Percentiles rank a stretch among this genome's conserved stretches.
phyloP scores from a whole-genome alignment of 106 monocot genomes.

The Allium sativum region DNA sequence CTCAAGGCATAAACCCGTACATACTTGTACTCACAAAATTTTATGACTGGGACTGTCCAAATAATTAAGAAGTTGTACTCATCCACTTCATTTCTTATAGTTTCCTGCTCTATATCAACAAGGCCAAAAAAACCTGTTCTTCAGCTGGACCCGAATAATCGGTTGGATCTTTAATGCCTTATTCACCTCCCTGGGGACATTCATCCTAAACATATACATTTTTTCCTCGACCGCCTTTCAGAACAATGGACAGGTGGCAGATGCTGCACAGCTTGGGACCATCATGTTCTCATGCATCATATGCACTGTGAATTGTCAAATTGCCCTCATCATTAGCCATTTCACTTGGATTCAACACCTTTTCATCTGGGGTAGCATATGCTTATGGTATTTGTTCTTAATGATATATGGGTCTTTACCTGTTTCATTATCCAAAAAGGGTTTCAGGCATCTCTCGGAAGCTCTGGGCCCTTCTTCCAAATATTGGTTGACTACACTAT shows the following conservation, averaged over 20 bases:
- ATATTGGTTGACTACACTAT: slow-evolving; percentile 6
- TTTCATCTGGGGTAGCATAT: slow-evolving; percentile 19
- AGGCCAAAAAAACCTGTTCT: slow-evolving; percentile 11
- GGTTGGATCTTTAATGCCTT: slow-evolving; percentile 20
- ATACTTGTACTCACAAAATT: too few species aligned
- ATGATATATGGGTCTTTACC: slow-evolving; percentile 19
- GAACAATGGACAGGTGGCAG: slow-evolving; percentile 4
- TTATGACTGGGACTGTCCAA: too few species aligned
- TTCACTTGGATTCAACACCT: slow-evolving; percentile 29
- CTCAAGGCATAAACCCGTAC: too few species aligned
- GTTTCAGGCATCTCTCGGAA: neutral
- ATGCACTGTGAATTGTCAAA: slow-evolving; percentile 15
- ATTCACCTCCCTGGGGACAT: slow-evolving; percentile 11
- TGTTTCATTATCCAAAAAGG: neutral
- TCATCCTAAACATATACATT: slow-evolving; percentile 4
- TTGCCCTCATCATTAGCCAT: slow-evolving; percentile 18
- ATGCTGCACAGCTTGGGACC: slow-evolving; percentile 5
- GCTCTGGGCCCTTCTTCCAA: neutral
- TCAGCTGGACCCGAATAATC: slow-evolving; percentile 15
- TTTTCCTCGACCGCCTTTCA: slow-evolving; percentile 5
- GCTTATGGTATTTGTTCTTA: slow-evolving; percentile 8
- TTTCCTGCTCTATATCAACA: slow-evolving; percentile 18
- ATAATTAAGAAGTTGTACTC: too few species aligned
- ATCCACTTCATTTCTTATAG: neutral
- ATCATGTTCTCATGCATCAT: slow-evolving; percentile 14